Conservation (phyloP, 352 stramenopile genomes). For the Globisporangium paddicum region DNA sequence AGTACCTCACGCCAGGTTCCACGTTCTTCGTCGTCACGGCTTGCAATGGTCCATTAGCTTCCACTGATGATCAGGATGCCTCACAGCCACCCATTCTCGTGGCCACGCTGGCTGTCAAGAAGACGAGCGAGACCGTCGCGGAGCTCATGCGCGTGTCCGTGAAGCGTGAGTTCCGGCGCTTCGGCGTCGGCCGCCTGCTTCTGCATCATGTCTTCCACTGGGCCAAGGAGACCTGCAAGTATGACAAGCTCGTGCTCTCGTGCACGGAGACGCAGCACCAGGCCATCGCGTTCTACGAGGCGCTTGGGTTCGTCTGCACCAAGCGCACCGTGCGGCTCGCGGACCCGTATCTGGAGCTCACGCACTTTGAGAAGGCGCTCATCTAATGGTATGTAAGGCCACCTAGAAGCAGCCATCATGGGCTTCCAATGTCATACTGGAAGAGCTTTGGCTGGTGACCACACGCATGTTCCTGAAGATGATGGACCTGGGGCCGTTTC, state of each 20-base stretch:
- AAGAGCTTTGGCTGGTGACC: too few species aligned
- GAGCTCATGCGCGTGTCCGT: constrained; percentile 9
- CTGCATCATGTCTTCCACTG: not conserved
- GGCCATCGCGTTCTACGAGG: constrained; percentile 9
- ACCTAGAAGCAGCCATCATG: too few species aligned
- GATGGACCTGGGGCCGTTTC: too few species aligned
- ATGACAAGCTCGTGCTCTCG: constrained; percentile 4
- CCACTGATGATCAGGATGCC: not conserved
- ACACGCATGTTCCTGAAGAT: too few species aligned
- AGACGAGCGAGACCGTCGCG: not conserved
- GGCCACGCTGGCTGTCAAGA: not conserved
- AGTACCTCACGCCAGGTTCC: not conserved
- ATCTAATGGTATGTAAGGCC: too few species aligned
- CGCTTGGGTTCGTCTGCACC: not conserved
- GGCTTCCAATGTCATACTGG: too few species aligned
- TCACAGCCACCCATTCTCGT: not conserved
- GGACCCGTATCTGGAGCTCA: constrained; percentile 6
- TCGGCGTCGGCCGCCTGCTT: constrained; percentile 6
- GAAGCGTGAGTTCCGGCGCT: constrained; percentile 1
- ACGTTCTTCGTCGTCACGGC: constrained; percentile 6
- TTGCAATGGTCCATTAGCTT: not conserved
- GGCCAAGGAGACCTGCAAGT: not conserved
- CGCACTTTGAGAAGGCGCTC: constrained; percentile 4
- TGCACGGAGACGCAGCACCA: not conserved
- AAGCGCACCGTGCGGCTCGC: not conserved